Base-by-base conservation (phyloP, 805 yeast species). In the Myxozyma mucilagina region DNA sequence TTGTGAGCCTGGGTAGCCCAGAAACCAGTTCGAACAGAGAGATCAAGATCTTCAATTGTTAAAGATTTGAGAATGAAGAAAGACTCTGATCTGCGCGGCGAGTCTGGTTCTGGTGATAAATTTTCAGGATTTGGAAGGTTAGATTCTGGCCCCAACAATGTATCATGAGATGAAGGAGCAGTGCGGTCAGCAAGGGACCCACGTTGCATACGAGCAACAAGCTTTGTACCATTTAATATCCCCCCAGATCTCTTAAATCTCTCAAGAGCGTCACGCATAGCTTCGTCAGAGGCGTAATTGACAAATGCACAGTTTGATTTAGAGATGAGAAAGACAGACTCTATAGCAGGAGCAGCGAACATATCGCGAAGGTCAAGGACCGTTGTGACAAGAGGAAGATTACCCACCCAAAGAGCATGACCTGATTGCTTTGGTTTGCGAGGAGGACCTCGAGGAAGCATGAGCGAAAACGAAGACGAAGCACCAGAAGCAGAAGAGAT, bases 391-490 rank as follows among this genome's bases (percentile, higher is more conserved):
- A 70, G 66, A 11, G 80, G 77, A 11, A 77, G 64, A 57, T 77
- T 77, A 6, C 80, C 80, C 9, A 75, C 87, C 73, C 85, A 83
- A 56, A 78, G 80, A 0, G 81, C 78, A 55, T 68, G 73, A 13
- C 75, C 76, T 10, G 74, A 65, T 42, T 70, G 75, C 6, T 73
- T 74, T 1, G 77, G 76, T 50, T 48, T 82, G 75, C 68, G 76
- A 74, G 67, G 80, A 71, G 71, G 83, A 68, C 60, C 77, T 78
- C 75, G 65, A 2, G 72, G 71, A 9, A 62, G 58, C 1, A 63
- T 24, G 31, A 39, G n/a, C 14, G 47, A 13, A 7, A 59, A 39
- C 4, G 59, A 36, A 3, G 54, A 42, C 14, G 56, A 32, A 20
- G 57, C 16, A 7, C 45, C 34, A n/a, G 49, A 20, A 14, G 57